Evolutionary conservation across 768 basidiomycete species (phyloP), one percentile per base, ranked within the genome.

Genomic region (Serpula lacrymans): DNA sequence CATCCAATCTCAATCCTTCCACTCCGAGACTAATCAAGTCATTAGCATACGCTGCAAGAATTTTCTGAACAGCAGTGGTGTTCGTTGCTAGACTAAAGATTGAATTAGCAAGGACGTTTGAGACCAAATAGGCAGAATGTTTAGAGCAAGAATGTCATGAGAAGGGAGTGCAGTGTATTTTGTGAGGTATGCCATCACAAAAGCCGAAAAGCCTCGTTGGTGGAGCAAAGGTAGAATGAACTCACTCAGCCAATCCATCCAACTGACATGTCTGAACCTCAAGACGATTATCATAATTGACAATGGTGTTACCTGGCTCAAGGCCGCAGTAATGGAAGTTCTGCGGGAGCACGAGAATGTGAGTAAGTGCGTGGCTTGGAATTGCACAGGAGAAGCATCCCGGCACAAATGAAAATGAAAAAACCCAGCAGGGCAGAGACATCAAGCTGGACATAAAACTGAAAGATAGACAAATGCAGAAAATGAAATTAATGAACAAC

Each of bases 271-370:
- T 64, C 54, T 53, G 55, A 1, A 85, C 80, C 55, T 86, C 74
- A 0, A 58, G 39, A 5, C 71, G 55, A 47, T 75, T 77, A 39
- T 57, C 49, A 42, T 73, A 86, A 53, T 82, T 68, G 9, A 70
- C 71, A 39, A 83, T 80, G 40, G 72, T 64, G 47, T 82, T 72
- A 2, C 54, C 56, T 1, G 74, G 57, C 35, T 74, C 71, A 21
- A 78, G 62, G 3, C 81, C 78, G 48, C 80, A 83, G 53, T 82
- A 74, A 47, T 84, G 81, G 57, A 84, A 83, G 54, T 82, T 67
- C 63, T 72, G 36, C 12, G 7, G 13, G 17, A 21, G n/a, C n/a
- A n/a, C n/a, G n/a, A n/a, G n/a, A n/a, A n/a, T n/a, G n/a, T n/a
- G n/a, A n/a, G n/a, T n/a, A n/a, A n/a, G n/a, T n/a, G n/a, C n/a